Evolutionary conservation across 2,329 filamentous ascomycete species (phyloP), one percentile per base, ranked within the genome.

Genomic region (Ustulina deusta): DNA sequence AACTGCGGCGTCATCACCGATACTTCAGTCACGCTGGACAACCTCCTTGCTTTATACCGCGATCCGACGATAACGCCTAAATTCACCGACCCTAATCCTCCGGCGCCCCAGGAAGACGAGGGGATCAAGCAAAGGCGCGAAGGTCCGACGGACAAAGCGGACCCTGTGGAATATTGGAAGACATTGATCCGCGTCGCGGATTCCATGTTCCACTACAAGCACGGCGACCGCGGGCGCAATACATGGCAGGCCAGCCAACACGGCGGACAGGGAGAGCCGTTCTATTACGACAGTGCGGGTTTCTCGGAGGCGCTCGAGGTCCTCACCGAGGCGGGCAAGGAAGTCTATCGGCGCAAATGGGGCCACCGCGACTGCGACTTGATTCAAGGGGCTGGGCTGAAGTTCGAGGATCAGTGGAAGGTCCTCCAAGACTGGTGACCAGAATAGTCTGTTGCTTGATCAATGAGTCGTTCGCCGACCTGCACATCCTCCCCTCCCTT

Each of bases 31-130:
- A 77, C 79, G 15, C 75, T 87, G 40, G 80, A 85, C 46, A 80
- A 86, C 64, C 76, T 87, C 9, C 66, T 80, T 1, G 81, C 79
- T 0, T 72, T 87, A 3, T 86, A 85, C 69, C 79, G 83, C 51
- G 80, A 84, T 54, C 79, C 81, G 1, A 74, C 70, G 2, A 71
- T 80, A 17, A 74, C 75, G 13, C 77, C 80, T 1, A 71, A 73
- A 3, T 83, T 82, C 61, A 73, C 71, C 22, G 79, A 82, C 52
- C 79, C 80, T 25, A 82, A 81, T 59, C 79, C 77, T 2, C 76
- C 77, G 42, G 67, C 69, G 36, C 67, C 67, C 13, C 56, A 68
- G 6, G 56, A 65, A n/a, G 71, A n/a, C 13, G 25, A 70, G 22
- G 55, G 65, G 2, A 42, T 10, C 1, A 52, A 70, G 54, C 64